These are phyloP conservation scores for Fusarium sp. DNA, from an alignment of 2,329 filamentous ascomycete species.

Conservation along the genomic window DNA sequence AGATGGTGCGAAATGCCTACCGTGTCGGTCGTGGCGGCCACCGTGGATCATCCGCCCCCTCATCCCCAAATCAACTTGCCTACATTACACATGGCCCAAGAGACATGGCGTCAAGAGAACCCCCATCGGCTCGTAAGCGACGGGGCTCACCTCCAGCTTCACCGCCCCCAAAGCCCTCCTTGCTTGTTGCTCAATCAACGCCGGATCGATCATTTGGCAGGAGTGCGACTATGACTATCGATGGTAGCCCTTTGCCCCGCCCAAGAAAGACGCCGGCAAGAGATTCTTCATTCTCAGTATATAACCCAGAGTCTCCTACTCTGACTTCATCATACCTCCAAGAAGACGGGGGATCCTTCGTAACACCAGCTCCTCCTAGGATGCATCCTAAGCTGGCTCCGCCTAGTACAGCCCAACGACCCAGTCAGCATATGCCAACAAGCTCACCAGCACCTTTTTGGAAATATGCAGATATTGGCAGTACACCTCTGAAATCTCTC, in stretches of 20 bases:
- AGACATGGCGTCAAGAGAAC: conserved; percentile 65
- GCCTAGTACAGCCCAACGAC: conserved; percentile 82
- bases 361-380: conserved; percentile 78
- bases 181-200: conserved; percentile 65
- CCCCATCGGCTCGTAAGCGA: conserved; percentile 65
- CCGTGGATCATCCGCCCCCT: conserved; percentile 75
- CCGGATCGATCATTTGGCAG: conserved; percentile 58
- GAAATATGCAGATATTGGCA: conserved; percentile 83
- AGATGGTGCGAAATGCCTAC: conserved; percentile 81
- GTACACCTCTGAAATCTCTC: conserved; percentile 71
- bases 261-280: conserved; percentile 60
- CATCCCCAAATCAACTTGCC: conserved; percentile 71
- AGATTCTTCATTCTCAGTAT: conserved; percentile 60
- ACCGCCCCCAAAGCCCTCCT: conserved; percentile 63
- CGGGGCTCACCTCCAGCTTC: conserved; percentile 66
- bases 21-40: conserved; percentile 72
- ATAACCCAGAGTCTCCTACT: conserved; percentile 68
- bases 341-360: conserved; percentile 70
- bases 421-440: conserved; percentile 87
- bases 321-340: conserved; percentile 70
- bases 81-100: conserved; percentile 69
- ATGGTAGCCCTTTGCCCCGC: conserved; percentile 71
- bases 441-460: conserved; percentile 88
- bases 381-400: conserved; percentile 81
- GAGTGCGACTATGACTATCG: conserved; percentile 57